Evolutionary conservation across 768 basidiomycete genomes (phyloP).

Genomic region (Lactifluus hygrophoroides): DNA sequence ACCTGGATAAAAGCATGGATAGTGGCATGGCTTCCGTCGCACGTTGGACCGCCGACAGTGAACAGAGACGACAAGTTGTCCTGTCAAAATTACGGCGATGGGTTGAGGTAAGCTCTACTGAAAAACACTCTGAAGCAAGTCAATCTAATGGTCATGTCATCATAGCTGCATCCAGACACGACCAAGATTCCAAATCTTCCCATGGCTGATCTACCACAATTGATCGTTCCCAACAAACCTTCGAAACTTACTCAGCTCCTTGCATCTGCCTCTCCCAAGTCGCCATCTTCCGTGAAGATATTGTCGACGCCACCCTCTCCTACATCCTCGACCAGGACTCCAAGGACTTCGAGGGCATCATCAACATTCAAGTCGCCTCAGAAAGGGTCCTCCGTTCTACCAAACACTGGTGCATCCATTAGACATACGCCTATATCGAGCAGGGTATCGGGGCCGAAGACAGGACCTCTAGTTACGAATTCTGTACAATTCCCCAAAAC

Average conservation of each 20-base stretch:
- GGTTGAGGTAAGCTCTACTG: slow-evolving; percentile 41
- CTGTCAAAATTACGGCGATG: slow-evolving; percentile 53
- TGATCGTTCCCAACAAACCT: slow-evolving; percentile 44
- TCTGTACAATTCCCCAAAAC: slow-evolving; percentile 54
- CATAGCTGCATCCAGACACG: slow-evolving; percentile 43
- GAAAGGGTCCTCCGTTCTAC: slow-evolving; percentile 22
- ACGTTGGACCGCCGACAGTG: slow-evolving; percentile 70
- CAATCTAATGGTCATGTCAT: slow-evolving; percentile 13
- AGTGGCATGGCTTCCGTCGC: slow-evolving; percentile 87
- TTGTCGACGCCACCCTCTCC: slow-evolving; percentile 28
- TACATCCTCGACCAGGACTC: slow-evolving; percentile 27
- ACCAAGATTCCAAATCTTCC: slow-evolving; percentile 49
- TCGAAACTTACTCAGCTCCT: slow-evolving; percentile 64
- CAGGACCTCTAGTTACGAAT: slow-evolving; percentile 37
- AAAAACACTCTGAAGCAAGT: not conserved
- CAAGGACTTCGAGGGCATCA: slow-evolving; percentile 21
- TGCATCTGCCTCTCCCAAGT: slow-evolving; percentile 67
- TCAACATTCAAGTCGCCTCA: slow-evolving; percentile 33
- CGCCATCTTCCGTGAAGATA: slow-evolving; percentile 26
- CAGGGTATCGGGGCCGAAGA: slow-evolving; percentile 20
- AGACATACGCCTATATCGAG: slow-evolving; percentile 34
- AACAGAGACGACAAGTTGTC: slow-evolving; percentile 51
- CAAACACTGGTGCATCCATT: slow-evolving; percentile 43
- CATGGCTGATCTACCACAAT: slow-evolving; percentile 53
- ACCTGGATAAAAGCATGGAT: slow-evolving; percentile 70